Base-by-base conservation (phyloP, 306 rosid species). In the Gastrolobium bilobum region DNA sequence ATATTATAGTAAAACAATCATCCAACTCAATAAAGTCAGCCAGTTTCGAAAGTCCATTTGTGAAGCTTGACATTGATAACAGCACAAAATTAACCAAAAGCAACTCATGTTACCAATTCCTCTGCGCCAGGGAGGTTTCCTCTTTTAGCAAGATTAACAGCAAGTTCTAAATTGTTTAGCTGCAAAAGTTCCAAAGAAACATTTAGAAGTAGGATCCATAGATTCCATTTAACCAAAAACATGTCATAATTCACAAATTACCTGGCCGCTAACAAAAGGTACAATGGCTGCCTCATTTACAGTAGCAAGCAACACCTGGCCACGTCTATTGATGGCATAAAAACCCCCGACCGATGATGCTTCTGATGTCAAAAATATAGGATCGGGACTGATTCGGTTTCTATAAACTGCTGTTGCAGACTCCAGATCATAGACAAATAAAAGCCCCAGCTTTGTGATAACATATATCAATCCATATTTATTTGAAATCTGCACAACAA, bases 311-410 rank as follows among this genome's bases (percentile, higher is more conserved):
- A 90, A 75, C 84, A 90, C 94, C 75, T 90, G 72, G 84, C 92
- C 92, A 46, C 92, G 89, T 79, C 92, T 82, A 77, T 89, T 89
- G 61, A 89, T 33, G 50, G 90, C 92, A 84, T 81, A 88, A 79
- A 88, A 88, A 0, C 94, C 92, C 42, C 94, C 94, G 8, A 64
- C 74, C 2, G 87, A 80, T 15, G 94, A 79, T 78, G 94, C 94
- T 75, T 90, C 94, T 5, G 89, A 1, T 30, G 94, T 90, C 81
- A 90, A 79, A 86, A 90, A 90, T 85, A 90, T 88, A 40, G 94
- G 94, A 84, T 90, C 94, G 35, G 94, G 89, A 86, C 90, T 88
- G 60, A 90, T 90, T 71, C 92, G 82, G 62, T 88, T 90, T 69
- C 94, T 90, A 76, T 90, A 90, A 79, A 90, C 85, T 7, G 94